Conservation (phyloP, 2,329 filamentous ascomycete genomes). For the Hirsutella rhossiliensis region DNA sequence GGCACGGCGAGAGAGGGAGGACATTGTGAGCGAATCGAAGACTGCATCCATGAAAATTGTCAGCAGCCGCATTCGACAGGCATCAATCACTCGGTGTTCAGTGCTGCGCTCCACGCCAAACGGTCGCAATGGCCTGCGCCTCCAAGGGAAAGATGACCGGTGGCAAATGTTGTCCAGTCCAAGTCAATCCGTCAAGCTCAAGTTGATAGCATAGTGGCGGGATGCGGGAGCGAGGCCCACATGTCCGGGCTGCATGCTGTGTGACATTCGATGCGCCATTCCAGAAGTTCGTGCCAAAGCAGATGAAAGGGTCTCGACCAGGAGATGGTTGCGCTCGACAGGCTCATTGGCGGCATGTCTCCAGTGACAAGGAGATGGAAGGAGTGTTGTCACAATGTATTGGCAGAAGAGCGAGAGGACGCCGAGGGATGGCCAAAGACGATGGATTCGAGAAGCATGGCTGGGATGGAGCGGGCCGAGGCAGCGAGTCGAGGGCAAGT, state of each 20-base stretch:
- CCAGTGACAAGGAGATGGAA: neutral
- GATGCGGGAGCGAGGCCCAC: neutral
- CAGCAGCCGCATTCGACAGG: slow-evolving; percentile 11
- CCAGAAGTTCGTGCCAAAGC: neutral
- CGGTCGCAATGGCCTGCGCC: no score
- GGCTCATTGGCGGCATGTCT: neutral
- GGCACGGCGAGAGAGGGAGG: slow-evolving; percentile 68
- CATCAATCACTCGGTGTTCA: neutral
- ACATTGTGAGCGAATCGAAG: slow-evolving; percentile 39
- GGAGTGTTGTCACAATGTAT: neutral
- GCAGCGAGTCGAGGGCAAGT: no score
- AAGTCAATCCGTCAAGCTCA: no score
- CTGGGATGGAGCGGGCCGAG: no score
- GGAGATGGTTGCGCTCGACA: neutral
- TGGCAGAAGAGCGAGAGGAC: neutral
- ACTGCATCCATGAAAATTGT: slow-evolving; percentile 18
- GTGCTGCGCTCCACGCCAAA: no score
- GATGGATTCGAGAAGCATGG: no score
- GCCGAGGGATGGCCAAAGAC: neutral
- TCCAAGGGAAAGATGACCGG: no score
- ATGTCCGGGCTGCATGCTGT: neutral
- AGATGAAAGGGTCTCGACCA: neutral
- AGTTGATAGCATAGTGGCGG: neutral
- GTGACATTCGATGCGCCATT: slow-evolving; percentile 1
- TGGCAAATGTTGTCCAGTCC: no score